These are phyloP conservation scores for Aspergillus unguis DNA, from an alignment of 2,329 filamentous ascomycete species.

Conservation along the genomic window DNA sequence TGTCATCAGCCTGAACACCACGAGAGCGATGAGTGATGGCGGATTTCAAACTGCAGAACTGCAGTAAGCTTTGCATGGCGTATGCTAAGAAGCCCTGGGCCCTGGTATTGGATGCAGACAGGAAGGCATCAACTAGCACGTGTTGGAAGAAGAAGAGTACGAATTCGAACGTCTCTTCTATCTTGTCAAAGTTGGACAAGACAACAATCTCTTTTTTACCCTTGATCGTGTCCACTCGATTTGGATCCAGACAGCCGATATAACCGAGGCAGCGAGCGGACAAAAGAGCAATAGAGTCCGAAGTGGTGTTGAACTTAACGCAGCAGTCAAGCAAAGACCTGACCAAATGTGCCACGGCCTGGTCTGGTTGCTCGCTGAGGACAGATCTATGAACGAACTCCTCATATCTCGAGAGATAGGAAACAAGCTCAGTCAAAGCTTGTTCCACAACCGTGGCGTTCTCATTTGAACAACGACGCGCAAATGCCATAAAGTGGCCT, in stretches of 20 bases:
- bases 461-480: conserved; percentile 73
- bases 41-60: conserved; percentile 68
- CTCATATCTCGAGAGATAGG: conserved; percentile 71
- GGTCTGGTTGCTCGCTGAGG: conserved; percentile 78
- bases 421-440: conserved; percentile 71
- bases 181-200: conserved; percentile 76
- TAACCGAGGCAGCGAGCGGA: conserved; percentile 81
- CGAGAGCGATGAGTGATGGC: conserved; percentile 52
- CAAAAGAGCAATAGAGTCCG: conserved; percentile 65
- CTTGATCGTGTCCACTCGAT: conserved; percentile 75
- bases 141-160: conserved; percentile 80
- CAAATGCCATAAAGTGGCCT: conserved; percentile 67
- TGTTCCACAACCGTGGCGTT: conserved; percentile 81
- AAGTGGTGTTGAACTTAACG: conserved; percentile 69
- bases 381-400: conserved; percentile 74
- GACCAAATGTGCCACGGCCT: conserved; percentile 66
- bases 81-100: conserved; percentile 90
- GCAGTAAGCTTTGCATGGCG: conserved; percentile 87
- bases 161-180: conserved; percentile 79
- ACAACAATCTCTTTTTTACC: conserved; percentile 82
- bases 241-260: conserved; percentile 88
- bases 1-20: conserved; percentile 55
- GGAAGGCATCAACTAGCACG: conserved; percentile 84
- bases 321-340: conserved; percentile 81
- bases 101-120: conserved; percentile 82